Conservation (phyloP, 192 early-diverging fungal species). For the Umbelopsis ramanniana region DNA sequence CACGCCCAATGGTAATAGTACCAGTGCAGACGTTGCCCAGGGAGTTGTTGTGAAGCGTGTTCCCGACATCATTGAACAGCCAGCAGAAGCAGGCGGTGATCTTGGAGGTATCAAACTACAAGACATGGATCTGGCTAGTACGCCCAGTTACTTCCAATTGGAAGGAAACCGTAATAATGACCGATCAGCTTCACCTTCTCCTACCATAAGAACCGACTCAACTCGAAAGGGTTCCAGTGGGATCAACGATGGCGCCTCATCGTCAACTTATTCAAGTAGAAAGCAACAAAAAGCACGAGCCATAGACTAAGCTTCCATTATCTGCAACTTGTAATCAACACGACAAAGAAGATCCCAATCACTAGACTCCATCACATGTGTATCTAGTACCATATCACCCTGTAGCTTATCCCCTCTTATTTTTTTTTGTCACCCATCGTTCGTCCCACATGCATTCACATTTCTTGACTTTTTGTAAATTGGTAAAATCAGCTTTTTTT, state of each 20-base stretch:
- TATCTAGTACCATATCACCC: too few species aligned
- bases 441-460: too few species aligned
- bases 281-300: constrained; percentile 12
- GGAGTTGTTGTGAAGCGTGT: constrained; percentile 35
- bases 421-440: too few species aligned
- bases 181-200: not conserved
- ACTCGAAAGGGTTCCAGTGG: not conserved
- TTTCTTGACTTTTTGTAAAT: too few species aligned
- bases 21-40: constrained; percentile 6
- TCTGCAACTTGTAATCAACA: not conserved
- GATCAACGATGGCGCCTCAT: not conserved
- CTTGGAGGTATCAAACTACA: constrained; percentile 17
- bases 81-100: constrained; percentile 3
- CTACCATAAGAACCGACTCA: not conserved
- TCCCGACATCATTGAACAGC: constrained; percentile 38
- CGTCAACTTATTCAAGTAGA: not conserved
- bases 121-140: constrained; percentile 8
- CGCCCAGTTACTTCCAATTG: not conserved
- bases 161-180: not conserved
- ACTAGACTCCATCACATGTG: not conserved
- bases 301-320: not conserved
- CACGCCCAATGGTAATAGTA: not conserved
- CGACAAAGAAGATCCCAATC: too few species aligned
- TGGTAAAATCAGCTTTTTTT: not conserved
- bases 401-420: too few species aligned